phyloP scores from a whole-genome alignment of 2,329 filamentous ascomycete species.

The Hypoxylon sp. region DNA sequence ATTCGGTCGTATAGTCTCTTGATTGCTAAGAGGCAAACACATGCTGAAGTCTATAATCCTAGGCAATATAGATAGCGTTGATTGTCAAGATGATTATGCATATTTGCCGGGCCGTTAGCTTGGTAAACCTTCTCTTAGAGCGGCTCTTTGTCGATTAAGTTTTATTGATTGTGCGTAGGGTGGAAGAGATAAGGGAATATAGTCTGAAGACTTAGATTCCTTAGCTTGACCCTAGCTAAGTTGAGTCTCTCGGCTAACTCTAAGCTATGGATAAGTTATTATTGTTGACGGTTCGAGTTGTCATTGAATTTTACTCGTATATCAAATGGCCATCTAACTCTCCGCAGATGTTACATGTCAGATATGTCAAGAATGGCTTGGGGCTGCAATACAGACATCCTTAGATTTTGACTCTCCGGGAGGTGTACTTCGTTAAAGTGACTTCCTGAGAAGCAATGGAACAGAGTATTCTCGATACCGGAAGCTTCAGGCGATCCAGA shows the following conservation, averaged over 20 bases:
- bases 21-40: constrained; percentile 35
- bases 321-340: constrained; percentile 15
- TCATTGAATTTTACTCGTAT: constrained; percentile 22
- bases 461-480: constrained; percentile 6
- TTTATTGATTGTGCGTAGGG: constrained; percentile 19
- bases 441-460: background rate
- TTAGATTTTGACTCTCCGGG: constrained; percentile 14
- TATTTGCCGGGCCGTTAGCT: constrained; percentile 26
- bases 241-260: constrained; percentile 3
- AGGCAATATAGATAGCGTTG: background rate
- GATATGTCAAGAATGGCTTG: constrained; percentile 26
- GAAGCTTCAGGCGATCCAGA: background rate
- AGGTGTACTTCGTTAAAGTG: background rate
- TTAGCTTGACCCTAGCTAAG: constrained; percentile 1
- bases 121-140: constrained; percentile 14
- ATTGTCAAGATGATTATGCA: constrained; percentile 3
- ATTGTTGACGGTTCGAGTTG: constrained; percentile 5
- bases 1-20: constrained; percentile 19
- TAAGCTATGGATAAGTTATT: background rate
- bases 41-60: constrained; percentile 6
- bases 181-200: constrained; percentile 2
- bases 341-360: constrained; percentile 1
- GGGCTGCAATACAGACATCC: constrained; percentile 27
- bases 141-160: constrained; percentile 3
- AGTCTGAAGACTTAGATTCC: constrained; percentile 10